Conservation (phyloP, 768 basidiomycete species). For the Leccinum boreale region DNA sequence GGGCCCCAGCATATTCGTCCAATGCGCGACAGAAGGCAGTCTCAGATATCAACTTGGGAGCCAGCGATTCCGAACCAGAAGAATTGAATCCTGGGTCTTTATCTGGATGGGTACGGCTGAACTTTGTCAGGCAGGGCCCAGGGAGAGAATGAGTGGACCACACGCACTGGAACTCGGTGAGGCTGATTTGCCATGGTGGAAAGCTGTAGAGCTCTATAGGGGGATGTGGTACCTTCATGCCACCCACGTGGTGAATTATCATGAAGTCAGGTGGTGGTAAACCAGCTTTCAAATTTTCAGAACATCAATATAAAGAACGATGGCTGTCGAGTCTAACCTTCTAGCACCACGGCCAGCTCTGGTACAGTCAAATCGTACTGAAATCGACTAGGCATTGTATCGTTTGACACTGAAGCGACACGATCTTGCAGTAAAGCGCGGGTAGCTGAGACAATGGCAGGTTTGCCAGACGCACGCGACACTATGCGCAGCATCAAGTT, state of each 20-base stretch:
- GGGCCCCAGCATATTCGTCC: constrained; percentile 68
- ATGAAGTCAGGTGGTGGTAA: constrained; percentile 73
- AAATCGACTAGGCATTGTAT: not conserved
- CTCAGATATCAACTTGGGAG: constrained; percentile 42
- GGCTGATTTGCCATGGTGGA: constrained; percentile 82
- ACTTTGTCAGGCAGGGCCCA: constrained; percentile 1
- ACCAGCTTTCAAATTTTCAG: constrained; percentile 43
- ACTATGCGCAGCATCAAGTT: constrained; percentile 51
- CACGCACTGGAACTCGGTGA: constrained; percentile 77
- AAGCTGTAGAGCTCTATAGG: constrained; percentile 71
- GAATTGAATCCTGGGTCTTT: not conserved
- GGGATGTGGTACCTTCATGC: constrained; percentile 32
- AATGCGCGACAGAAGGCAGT: constrained; percentile 63
- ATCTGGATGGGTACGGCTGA: constrained; percentile 23
- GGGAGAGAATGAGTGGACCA: not conserved
- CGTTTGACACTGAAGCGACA: constrained; percentile 1
- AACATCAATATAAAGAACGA: not conserved
- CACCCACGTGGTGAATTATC: constrained; percentile 61
- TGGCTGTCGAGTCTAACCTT: constrained; percentile 44
- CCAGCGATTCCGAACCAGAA: not conserved
- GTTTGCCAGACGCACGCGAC: constrained; percentile 61
- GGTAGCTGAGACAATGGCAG: constrained; percentile 58
- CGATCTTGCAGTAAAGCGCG: constrained; percentile 38
- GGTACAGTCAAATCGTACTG: constrained; percentile 41
- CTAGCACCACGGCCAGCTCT: constrained; percentile 47